A percentile compares a stretch with the other conserved stretches of the same genome.
phyloP scores from a whole-genome alignment of 163 green algal genomes.

The Scenedesmus sp. region DNA sequence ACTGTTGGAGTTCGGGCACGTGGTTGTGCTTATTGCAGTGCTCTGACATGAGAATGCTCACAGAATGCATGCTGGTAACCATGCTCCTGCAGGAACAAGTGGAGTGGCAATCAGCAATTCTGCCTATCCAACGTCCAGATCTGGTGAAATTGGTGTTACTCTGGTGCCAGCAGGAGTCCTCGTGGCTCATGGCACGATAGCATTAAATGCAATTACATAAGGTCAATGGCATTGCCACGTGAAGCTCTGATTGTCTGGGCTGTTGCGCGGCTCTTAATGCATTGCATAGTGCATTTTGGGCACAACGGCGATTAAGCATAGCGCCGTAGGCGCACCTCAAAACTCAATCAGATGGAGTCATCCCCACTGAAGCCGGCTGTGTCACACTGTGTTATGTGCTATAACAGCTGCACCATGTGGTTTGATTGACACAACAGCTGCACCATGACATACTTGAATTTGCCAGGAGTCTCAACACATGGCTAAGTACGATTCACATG shows the following conservation, averaged over 20 bases:
- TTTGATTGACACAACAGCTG: too few species aligned
- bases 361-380: background rate
- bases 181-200: background rate
- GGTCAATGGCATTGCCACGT: background rate
- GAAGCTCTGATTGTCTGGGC: too few species aligned
- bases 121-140: background rate
- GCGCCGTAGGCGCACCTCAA: too few species aligned
- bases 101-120: background rate
- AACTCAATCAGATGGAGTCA: background rate
- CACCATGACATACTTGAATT: too few species aligned
- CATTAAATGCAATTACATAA: background rate
- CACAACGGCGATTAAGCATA: too few species aligned
- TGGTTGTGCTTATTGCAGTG: too few species aligned
- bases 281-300: too few species aligned
- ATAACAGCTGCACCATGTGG: background rate
- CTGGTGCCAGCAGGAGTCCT: background rate
- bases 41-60: background rate
- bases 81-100: slow-evolving; percentile 6
- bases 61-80: background rate
- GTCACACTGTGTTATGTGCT: background rate
- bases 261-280: too few species aligned
- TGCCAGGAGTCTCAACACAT: too few species aligned
- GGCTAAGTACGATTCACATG: too few species aligned
- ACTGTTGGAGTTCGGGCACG: too few species aligned
- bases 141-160: background rate